These are phyloP conservation scores for Coniophora puteana DNA, from an alignment of 1,284 basidiomycete species.

Conservation along the genomic window DNA sequence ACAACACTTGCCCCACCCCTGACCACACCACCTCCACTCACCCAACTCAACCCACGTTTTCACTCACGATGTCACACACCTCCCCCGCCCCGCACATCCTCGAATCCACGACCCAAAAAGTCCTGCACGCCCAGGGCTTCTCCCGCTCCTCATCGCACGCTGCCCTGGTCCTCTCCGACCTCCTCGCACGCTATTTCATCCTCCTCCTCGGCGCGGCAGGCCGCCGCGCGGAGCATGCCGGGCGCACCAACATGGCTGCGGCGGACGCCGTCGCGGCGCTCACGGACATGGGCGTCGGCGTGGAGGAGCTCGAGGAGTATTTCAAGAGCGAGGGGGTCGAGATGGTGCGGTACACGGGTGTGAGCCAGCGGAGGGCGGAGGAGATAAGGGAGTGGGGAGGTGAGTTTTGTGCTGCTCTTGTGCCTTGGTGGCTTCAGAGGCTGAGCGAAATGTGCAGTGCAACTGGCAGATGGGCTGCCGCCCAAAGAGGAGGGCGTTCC, in stretches of 20 bases:
- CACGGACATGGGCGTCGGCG: conserved; percentile 63
- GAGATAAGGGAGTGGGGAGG: conserved; percentile 70
- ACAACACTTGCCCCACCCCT: too few relatives aligned
- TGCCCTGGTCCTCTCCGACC: conserved; percentile 61
- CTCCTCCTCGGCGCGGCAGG: conserved; percentile 62
- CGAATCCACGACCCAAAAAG: conserved; percentile 62
- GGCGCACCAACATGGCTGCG: conserved; percentile 49
- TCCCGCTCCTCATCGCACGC: conserved; percentile 70
- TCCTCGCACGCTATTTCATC: conserved; percentile 66
- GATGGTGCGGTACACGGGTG: conserved; percentile 57
- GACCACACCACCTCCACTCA: too few relatives aligned
- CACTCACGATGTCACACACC: too few relatives aligned
- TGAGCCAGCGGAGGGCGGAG: conserved; percentile 58
- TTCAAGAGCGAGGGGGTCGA: conserved; percentile 60
- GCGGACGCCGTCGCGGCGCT: conserved; percentile 62
- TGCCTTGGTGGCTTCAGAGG: conserved; percentile 14
- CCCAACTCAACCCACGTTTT: too few relatives aligned
- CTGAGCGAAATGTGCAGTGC: conserved; percentile 7
- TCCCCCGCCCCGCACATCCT: conserved; percentile 32
- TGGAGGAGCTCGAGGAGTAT: conserved; percentile 69
- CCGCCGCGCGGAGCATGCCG: conserved; percentile 69
- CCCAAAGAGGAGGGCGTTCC: conserved; percentile 1
- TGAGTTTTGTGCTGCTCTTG: conserved; percentile 33
- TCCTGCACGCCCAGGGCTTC: conserved; percentile 72
- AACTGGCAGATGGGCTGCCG: conserved; percentile 5